Conservation (phyloP, 1,139 yeast species). For the Blastobotrys buckinghamii region DNA sequence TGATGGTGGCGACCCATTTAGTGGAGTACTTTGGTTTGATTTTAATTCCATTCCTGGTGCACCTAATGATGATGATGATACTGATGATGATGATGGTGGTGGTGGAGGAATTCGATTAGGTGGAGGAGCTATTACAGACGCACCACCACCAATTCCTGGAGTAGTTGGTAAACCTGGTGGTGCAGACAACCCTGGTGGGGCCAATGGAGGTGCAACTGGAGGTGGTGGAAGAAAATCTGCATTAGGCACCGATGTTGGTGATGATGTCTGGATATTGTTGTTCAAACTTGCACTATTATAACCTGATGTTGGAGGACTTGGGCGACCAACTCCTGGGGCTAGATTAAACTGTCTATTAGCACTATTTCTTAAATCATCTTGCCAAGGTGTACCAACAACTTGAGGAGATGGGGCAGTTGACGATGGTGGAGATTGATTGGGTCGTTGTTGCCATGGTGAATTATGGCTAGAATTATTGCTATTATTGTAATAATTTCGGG, state of each 20-base stretch:
- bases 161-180: constrained; percentile 18
- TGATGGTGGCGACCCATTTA: neutral
- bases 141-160: constrained; percentile 20
- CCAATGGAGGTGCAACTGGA: constrained; percentile 7
- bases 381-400: neutral
- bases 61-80: constrained; percentile 3
- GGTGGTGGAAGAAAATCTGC: neutral
- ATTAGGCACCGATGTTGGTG: constrained; percentile 7
- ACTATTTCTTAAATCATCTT: neutral
- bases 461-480: constrained; percentile 8
- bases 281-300: neutral
- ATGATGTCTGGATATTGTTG: too few species aligned
- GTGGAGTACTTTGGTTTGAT: neutral
- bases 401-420: neutral
- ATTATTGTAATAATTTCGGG: neutral
- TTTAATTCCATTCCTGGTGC: neutral
- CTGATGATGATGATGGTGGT: constrained; percentile 19
- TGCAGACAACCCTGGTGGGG: constrained; percentile 14
- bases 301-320: constrained; percentile 2
- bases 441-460: constrained; percentile 13
- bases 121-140: constrained; percentile 27
- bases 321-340: constrained; percentile 12
- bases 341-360: constrained; percentile 5
- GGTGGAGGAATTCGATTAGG: constrained; percentile 25
- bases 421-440: constrained; percentile 7